These are phyloP conservation scores for Chaetomium strumarium DNA, from an alignment of 2,329 filamentous ascomycete species.

Conservation along the genomic window DNA sequence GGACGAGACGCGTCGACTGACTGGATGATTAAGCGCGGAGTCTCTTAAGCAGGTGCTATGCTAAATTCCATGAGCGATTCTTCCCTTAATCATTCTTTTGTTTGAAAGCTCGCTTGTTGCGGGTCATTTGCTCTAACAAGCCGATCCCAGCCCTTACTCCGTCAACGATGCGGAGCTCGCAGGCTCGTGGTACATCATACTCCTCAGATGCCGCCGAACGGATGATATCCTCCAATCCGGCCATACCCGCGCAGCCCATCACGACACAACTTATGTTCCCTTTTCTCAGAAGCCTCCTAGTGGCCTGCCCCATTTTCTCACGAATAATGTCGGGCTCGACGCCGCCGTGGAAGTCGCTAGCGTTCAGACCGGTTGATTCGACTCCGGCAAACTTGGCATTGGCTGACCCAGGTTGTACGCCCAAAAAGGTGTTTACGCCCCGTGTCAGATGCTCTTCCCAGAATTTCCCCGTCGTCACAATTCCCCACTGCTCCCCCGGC, in stretches of 20 bases:
- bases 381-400: conserved; percentile 66
- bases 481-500: conserved; percentile 58
- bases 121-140: conserved; percentile 52
- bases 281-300: conserved; percentile 55
- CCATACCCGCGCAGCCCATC: conserved; percentile 89
- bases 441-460: conserved; percentile 69
- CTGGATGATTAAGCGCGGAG: background rate
- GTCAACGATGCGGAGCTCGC: conserved; percentile 64
- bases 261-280: conserved; percentile 62
- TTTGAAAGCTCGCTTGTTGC: conserved; percentile 37
- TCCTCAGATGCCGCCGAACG: conserved; percentile 60
- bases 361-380: conserved; percentile 73
- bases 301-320: conserved; percentile 62
- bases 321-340: conserved; percentile 59
- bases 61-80: background rate
- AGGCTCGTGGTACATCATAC: conserved; percentile 53
- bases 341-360: conserved; percentile 69
- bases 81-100: background rate
- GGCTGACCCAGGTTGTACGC: conserved; percentile 32
- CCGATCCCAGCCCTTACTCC: conserved; percentile 67
- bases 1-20: conserved; percentile 50
- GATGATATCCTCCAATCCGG: conserved; percentile 73
- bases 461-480: conserved; percentile 79
- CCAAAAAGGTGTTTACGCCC: conserved; percentile 61
- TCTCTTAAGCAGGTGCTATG: too few species aligned